Evolutionary conservation across 2,329 filamentous ascomycete genomes (phyloP).

Genomic region (Incumbomyces lentus): DNA sequence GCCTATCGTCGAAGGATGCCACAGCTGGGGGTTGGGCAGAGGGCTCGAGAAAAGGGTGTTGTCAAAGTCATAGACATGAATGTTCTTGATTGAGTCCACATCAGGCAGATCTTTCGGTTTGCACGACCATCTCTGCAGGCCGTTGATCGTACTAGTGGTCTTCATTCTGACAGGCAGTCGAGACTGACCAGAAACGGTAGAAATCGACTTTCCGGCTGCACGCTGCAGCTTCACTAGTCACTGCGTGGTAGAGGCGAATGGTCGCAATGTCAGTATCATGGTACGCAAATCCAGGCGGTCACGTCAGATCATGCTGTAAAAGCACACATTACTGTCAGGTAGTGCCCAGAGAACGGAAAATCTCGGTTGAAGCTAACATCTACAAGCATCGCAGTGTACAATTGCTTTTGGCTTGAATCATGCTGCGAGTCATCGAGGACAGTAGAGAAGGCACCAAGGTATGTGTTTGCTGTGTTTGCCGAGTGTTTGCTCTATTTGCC

Average conservation of each 20-base stretch:
- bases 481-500: background rate
- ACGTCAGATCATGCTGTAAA: too few species aligned
- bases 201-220: background rate
- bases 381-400: background rate
- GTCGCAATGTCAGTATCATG: too few species aligned
- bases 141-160: constrained; percentile 52
- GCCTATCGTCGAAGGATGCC: constrained; percentile 69
- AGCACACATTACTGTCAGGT: background rate
- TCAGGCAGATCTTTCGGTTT: constrained; percentile 56
- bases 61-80: constrained; percentile 97
- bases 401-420: too few species aligned
- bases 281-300: too few species aligned
- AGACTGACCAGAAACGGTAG: background rate
- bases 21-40: constrained; percentile 77
- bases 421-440: too few species aligned
- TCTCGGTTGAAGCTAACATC: background rate
- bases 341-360: background rate
- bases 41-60: constrained; percentile 92
- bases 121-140: constrained; percentile 75
- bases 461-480: constrained; percentile 1
- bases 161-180: constrained; percentile 12
- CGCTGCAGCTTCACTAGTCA: constrained; percentile 1
- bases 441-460: too few species aligned
- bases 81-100: constrained; percentile 57
- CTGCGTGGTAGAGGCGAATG: too few species aligned